phyloP scores from a whole-genome alignment of 2,329 filamentous ascomycete species.

The Verruconis gallopava region DNA sequence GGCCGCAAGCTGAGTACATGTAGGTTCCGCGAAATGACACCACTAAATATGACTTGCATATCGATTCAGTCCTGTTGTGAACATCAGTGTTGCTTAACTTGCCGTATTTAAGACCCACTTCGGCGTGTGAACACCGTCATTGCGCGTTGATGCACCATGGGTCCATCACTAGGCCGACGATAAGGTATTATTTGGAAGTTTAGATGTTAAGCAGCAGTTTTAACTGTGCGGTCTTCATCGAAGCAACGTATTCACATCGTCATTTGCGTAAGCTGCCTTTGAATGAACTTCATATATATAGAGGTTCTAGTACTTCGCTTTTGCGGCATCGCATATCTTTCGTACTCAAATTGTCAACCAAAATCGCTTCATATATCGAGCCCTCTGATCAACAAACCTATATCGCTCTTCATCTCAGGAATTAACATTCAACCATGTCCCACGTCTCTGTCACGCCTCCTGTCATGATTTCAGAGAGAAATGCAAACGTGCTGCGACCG shows the following conservation, averaged over 20 bases:
- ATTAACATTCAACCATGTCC: slow-evolving; percentile 17
- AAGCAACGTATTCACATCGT: too few relatives aligned
- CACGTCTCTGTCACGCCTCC: slow-evolving; percentile 20
- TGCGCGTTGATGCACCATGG: neutral
- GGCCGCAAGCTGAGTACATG: neutral
- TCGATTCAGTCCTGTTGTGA: slow-evolving; percentile 1
- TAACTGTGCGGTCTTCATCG: too few relatives aligned
- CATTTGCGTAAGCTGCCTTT: neutral
- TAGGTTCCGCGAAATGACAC: too few relatives aligned
- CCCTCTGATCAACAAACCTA: neutral
- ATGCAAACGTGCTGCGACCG: slow-evolving; percentile 13
- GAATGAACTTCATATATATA: neutral
- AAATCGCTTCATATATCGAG: neutral
- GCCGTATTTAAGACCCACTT: too few relatives aligned
- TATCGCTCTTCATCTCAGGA: neutral
- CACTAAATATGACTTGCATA: neutral
- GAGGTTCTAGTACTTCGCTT: neutral
- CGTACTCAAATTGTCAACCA: neutral
- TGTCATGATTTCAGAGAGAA: slow-evolving; percentile 16
- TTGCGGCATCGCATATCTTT: neutral
- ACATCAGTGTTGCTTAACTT: neutral
- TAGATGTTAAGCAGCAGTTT: neutral
- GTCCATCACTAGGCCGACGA: neutral
- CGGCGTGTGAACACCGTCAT: neutral
- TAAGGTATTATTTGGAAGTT: neutral